phyloP scores from a whole-genome alignment of 169 alveolate genomes.

The Babesia bovis region DNA sequence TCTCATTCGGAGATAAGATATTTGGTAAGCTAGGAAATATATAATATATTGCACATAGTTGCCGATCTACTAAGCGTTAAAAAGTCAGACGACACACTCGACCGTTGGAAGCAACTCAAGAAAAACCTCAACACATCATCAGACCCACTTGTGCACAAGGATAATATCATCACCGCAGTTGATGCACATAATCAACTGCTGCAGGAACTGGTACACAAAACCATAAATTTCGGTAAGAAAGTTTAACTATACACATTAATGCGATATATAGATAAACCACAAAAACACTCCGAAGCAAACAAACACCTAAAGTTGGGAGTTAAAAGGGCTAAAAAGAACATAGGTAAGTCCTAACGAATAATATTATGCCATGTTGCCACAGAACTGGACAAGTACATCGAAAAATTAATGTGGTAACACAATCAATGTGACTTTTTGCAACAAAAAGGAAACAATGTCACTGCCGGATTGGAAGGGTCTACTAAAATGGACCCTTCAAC shows the following conservation, averaged over 20 bases:
- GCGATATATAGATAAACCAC: slow-evolving; percentile 49
- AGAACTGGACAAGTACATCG: slow-evolving; percentile 30
- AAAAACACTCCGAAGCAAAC: slow-evolving; percentile 67
- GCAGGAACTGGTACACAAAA: slow-evolving; percentile 56
- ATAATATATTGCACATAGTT: slow-evolving; percentile 13
- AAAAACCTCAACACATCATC: slow-evolving; percentile 11
- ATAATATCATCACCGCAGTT: slow-evolving; percentile 9
- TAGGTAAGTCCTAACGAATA: slow-evolving; percentile 6
- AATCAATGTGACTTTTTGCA: background rate
- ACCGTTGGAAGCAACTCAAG: slow-evolving; percentile 54
- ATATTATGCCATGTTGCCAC: background rate
- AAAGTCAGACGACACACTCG: slow-evolving; percentile 56
- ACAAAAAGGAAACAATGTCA: slow-evolving; percentile 30
- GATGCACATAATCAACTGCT: slow-evolving; percentile 62
- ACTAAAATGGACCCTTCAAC: slow-evolving; percentile 58
- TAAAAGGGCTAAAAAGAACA: slow-evolving; percentile 19
- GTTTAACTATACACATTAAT: background rate
- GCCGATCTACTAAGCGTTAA: slow-evolving; percentile 55
- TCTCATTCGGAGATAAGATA: slow-evolving; percentile 51
- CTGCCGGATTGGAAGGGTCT: slow-evolving; percentile 67
- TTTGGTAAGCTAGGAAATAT: slow-evolving; percentile 10
- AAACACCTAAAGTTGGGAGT: slow-evolving; percentile 43
- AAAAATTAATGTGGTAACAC: background rate
- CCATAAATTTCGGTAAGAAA: slow-evolving; percentile 57
- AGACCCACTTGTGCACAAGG: slow-evolving; percentile 17